Base-by-base conservation (phyloP, 179 eudicot species). In the Carnegiea gigantea region DNA sequence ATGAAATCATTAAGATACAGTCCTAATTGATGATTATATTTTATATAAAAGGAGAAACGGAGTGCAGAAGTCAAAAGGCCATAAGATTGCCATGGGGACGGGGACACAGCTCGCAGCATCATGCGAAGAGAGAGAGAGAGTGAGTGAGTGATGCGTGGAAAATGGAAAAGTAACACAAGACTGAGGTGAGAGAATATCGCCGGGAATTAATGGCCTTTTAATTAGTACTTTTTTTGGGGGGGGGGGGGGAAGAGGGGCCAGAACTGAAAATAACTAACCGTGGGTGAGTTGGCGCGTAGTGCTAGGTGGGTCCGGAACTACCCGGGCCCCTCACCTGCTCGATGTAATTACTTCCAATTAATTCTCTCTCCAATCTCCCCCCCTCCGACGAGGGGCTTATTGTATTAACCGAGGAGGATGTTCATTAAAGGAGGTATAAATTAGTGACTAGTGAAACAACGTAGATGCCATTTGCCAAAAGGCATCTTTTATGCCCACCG, bases 211-310 rank as follows among this genome's bases (percentile, higher is more conserved):
- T 67, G 72, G 18, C n/a, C 6, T 67, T 15, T 3, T 11, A 62
- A n/a, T 62, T n/a, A 62, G 0, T 62, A 23, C 10, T 62, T 57
- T 54, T 54, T 54, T 57, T 57, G 0, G 21, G 60, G 3, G 60
- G 30, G 30, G 30, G 30, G 2, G 62, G 62, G 62, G n/a, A 0
- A 0, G 21, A 5, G 23, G 62, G 62, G 7, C 23, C n/a, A 57
- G 68, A 62, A 67, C 72, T 11, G 72, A 49, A 81, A 81, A 54
- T 81, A 75, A 83, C 70, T 76, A 83, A 83, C 73, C 78, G 82
- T 78, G 48, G 13, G 75, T 81, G 73, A 70, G 81, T 70, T 77
- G 81, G 73, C 77, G 17, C 40, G 38, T 57, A 23, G 26, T 79
- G 70, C 48, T 74, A 81, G 73, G 79, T 80, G 78, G 60, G 73